These are phyloP conservation scores for Botryococcus braunii DNA, from an alignment of 163 green algal species.

Conservation along the genomic window DNA sequence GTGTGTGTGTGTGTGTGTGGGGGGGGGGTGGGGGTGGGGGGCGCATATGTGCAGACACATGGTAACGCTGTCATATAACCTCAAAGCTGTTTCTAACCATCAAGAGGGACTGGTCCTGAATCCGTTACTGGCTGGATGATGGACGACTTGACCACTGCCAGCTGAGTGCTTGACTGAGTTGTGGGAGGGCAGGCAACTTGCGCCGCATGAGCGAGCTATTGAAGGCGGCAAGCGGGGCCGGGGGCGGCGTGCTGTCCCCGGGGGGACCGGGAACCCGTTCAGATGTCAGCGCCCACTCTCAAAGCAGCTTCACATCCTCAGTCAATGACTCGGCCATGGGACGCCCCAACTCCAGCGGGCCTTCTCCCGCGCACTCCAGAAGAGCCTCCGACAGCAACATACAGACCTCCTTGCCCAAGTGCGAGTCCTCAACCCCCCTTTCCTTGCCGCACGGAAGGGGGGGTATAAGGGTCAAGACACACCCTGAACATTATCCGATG, in stretches of 20 bases:
- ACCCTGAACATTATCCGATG: too few relatives aligned
- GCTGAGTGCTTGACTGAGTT: background rate
- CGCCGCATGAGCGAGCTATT: slow-evolving; percentile 10
- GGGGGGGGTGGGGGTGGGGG: too few relatives aligned
- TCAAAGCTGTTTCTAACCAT: too few relatives aligned
- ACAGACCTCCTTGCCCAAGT: background rate
- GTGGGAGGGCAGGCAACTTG: slow-evolving; percentile 2
- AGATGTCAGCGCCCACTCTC: background rate
- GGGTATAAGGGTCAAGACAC: too few relatives aligned
- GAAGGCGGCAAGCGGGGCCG: background rate
- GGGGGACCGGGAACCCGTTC: background rate
- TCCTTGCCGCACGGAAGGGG: too few relatives aligned
- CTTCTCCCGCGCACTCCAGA: background rate
- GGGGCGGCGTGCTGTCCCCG: background rate
- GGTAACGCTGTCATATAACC: too few relatives aligned
- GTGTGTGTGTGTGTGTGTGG: too few relatives aligned
- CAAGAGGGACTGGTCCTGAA: too few relatives aligned
- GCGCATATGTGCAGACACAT: too few relatives aligned
- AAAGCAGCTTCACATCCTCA: slow-evolving; percentile 10
- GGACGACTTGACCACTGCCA: too few relatives aligned
- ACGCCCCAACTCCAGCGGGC: background rate
- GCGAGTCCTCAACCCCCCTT: too few relatives aligned
- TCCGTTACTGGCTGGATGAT: too few relatives aligned
- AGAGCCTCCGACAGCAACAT: background rate
- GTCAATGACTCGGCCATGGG: slow-evolving; percentile 9